Base-by-base conservation (phyloP, 768 basidiomycete genomes). In the Russula sp. region DNA sequence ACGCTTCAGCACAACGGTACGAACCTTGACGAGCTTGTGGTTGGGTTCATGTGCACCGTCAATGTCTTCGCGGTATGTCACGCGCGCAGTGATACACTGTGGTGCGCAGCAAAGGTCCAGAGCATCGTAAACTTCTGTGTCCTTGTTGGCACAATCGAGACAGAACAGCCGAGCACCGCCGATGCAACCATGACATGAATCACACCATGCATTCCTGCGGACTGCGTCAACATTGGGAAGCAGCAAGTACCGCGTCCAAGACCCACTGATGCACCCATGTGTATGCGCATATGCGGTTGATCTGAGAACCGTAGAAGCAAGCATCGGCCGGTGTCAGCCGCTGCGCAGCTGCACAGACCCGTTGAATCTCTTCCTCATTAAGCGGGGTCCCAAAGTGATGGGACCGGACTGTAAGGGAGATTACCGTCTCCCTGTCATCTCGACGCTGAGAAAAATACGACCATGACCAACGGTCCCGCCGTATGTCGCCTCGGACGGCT, bases 91-190 rank as follows among this genome's bases (percentile, higher is more conserved):
- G 11, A 70, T n/a, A 56, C 75, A 76, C 5, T 47, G 62, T 1
- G 68, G 68, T 8, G 62, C 54, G 34, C 71, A 66, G 62, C 73
- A 75, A 40, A 75, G 69, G 61, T 76, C 73, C 13, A 75, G 54
- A 4, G 70, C 69, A 37, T 69, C 67, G 22, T 57, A 52, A 31
- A 20, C 10, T 39, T 51, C 55, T 6, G 32, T 45, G 20, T n/a
- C 16, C 32, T 61, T 56, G 20, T 62, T 61, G 56, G 68, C 69
- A 42, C 75, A 76, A 52, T 73, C 68, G 9, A 76, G 62, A 44
- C 75, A 76, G 42, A 71, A 68, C 27, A 73, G 62, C 6, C 73
- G 71, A 20, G 72, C 51, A 2, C 72, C 73, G 16, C 69, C 73
- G 14, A 73, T 70, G 22, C 20, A 52, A 4, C 70, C 71, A 13